Base-by-base conservation (phyloP, 2,329 filamentous ascomycete genomes). In the Elsinoe fawcettii region DNA sequence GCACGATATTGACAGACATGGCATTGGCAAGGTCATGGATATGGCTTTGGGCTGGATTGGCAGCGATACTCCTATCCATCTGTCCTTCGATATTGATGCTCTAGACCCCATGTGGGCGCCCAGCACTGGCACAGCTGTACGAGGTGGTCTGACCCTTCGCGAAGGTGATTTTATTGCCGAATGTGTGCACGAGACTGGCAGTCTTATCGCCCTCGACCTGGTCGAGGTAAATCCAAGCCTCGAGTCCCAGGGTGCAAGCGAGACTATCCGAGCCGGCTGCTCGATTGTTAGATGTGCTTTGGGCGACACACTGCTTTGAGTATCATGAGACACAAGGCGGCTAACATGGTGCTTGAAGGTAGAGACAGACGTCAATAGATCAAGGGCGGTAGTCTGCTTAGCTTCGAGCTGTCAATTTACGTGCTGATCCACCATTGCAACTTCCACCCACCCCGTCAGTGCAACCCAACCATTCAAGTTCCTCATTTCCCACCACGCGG, bases 31-130 rank as follows among this genome's bases (percentile, higher is more conserved):
- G 63, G 90, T 99, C 62, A 90, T 99, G 76, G 93, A 97, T 68
- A 95, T 96, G 92, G 92, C 92, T n/a, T 80, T 99, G 55, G 92
- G 86, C 30, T 91, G 96, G 77, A 95, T 97, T 63, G 93, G 93
- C 65, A 83, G 78, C 67, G 93, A 97, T 70, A 96, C 91, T 0
- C 93, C 93, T 41, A 96, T 99, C 69, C 93, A 99, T 73, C 82
- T 99, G 59, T 95, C 90, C 36, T 97, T 99, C 67, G 93, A 99
- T 70, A 90, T 99, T 64, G 93, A 99, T 71, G 93, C 91, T 22
- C 80, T 97, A 60, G 93, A 99, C 72, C 93, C 93, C 25, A 86
- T 90, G 80, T 96, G 90, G 87, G 93, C 93, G 37, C 93, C 93
- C 22, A 93, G 88, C 72, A 99, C 93, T 0, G 93, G 93, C 16